phyloP scores from a whole-genome alignment of 768 basidiomycete genomes.

The Tylopilus plumbeoviolaceoides region DNA sequence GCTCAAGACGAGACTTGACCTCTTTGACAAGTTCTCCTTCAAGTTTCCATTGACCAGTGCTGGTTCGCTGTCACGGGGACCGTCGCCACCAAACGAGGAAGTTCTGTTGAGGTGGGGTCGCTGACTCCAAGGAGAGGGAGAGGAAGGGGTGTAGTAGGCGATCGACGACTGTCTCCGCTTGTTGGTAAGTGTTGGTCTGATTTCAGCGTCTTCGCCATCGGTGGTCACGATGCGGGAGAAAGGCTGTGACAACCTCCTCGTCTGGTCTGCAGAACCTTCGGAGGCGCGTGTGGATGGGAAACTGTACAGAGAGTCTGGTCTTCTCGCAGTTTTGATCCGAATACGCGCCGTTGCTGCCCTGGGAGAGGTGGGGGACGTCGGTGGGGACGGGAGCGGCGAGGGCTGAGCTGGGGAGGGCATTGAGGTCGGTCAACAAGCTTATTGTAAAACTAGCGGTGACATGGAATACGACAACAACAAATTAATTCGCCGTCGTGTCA shows the following conservation, averaged over 20 bases:
- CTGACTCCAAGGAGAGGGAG: constrained; percentile 23
- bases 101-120: constrained; percentile 2
- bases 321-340: constrained; percentile 11
- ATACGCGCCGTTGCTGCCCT: constrained; percentile 6
- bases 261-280: neutral
- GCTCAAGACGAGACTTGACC: constrained; percentile 20
- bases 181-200: neutral
- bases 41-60: constrained; percentile 1
- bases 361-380: constrained; percentile 17
- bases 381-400: constrained; percentile 14
- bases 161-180: constrained; percentile 29
- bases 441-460: too few species aligned
- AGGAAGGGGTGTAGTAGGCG: constrained; percentile 25
- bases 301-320: neutral
- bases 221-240: neutral
- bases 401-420: neutral
- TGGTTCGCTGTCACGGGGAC: constrained; percentile 1
- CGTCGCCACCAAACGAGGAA: constrained; percentile 1
- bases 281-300: neutral
- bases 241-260: constrained; percentile 5
- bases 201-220: neutral
- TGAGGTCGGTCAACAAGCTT: neutral
- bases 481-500: constrained; percentile 2
- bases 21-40: constrained; percentile 9
- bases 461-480: too few species aligned